Evolutionary conservation across 2,329 filamentous ascomycete species (phyloP).

Genomic region (Elsinoe necatrix): DNA sequence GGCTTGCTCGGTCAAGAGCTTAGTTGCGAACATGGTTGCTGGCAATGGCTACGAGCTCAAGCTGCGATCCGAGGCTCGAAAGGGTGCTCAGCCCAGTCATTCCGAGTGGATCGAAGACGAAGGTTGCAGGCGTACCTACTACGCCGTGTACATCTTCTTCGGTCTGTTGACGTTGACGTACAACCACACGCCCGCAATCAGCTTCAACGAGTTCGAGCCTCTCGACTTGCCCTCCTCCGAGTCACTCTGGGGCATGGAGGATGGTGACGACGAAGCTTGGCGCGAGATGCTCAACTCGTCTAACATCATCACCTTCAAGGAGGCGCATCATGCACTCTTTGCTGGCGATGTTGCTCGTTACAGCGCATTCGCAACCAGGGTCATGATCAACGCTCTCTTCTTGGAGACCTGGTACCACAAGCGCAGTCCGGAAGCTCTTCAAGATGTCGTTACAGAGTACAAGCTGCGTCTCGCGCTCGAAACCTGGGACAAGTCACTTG

Average conservation of each 20-base stretch:
- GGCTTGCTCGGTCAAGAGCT: conserved; percentile 97
- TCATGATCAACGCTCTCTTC: conserved; percentile 98
- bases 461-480: conserved; percentile 91
- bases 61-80: conserved; percentile 79
- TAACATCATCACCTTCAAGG: conserved; percentile 75
- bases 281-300: conserved; percentile 64
- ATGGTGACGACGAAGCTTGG: conserved; percentile 73
- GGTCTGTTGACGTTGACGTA: conserved; percentile 89
- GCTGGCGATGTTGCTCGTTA: conserved; percentile 85
- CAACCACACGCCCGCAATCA: conserved; percentile 96
- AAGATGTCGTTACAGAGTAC: conserved; percentile 96
- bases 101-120: conserved; percentile 96
- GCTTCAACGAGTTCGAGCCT: conserved; percentile 96
- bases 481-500: conserved; percentile 97
- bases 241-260: conserved; percentile 82
- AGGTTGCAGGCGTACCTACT: conserved; percentile 92
- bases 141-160: conserved; percentile 98
- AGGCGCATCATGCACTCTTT: conserved; percentile 91
- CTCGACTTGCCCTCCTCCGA: conserved; percentile 88
- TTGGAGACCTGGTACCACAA: conserved; percentile 99
- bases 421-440: conserved; percentile 91
- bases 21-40: conserved; percentile 96
- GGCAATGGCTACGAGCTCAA: conserved; percentile 96
- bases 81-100: conserved; percentile 64
- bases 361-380: conserved; percentile 91